Base-by-base conservation (phyloP, 306 rosid genomes). In the Rubus idaeus region DNA sequence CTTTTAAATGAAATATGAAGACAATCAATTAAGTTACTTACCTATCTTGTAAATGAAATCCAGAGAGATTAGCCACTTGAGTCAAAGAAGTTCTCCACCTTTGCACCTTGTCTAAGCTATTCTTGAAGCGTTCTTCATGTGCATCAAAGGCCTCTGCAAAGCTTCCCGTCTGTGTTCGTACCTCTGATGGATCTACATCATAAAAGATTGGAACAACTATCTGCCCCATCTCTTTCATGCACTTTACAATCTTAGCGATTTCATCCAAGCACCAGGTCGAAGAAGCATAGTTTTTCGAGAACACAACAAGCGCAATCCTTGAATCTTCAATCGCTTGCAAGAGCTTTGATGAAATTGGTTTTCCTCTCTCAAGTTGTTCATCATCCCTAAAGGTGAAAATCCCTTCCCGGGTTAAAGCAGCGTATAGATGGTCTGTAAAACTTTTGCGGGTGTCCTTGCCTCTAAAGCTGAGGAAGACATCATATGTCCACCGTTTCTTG, bases 291-390 rank as follows among this genome's bases (percentile, higher is more conserved):
- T 49, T 35, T 47, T 10, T 70, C 3, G 60, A 0, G 62, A 71
- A 17, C 35, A 71, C 44, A 6, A 71, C 35, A 17, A 71, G 1
- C 5, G 64, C 75, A 6, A 71, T 26, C 11, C 12, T 12, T 53
- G 75, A 71, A 17, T 71, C 49, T 51, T 71, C 63, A 13, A 71
- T 71, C 35, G 37, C 63, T 50, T 51, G 35, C 9, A 71, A 30
- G 13, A 71, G 50, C 7, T 71, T 46, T 30, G 46, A 18, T 16
- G 35, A 39, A 35, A 37, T 71, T 2, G 64, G 18, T n/a, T n/a
- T n/a, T 8, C 53, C 71, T 26, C 51, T 67, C 71, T 67, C 51
- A 41, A 67, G 73, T 30, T 30, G 35, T 30, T 30, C 35, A 30
- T 30, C 35, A 30, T 30, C 35, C 35, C 35, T 30, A 30, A 30